A percentile compares a stretch with the other conserved stretches of the same genome.
These are phyloP conservation scores for Candida caryicola DNA, from an alignment of 805 yeast species.

Conservation along the genomic window DNA sequence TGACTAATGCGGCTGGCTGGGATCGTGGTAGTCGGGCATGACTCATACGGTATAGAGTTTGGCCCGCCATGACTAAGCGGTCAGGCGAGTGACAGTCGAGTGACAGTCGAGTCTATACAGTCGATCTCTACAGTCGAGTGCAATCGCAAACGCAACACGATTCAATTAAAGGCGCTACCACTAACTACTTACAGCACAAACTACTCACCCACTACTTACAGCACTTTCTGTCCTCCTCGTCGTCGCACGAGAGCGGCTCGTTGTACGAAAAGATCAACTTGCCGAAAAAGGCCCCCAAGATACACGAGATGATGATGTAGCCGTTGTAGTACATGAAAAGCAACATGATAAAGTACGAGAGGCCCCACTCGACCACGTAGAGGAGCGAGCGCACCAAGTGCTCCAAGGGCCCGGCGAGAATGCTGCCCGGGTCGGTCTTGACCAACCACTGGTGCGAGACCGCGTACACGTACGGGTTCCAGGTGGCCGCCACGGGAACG, in stretches of 20 bases:
- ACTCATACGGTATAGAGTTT: no score
- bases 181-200: not conserved
- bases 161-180: not conserved
- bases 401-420: constrained; percentile 45
- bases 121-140: no score
- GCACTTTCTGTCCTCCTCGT: constrained; percentile 24
- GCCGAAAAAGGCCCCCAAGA: constrained; percentile 61
- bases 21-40: no score
- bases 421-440: constrained; percentile 16
- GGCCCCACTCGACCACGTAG: constrained; percentile 60
- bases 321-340: constrained; percentile 76
- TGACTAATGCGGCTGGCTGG: not conserved
- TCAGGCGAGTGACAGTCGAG: no score
- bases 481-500: not conserved
- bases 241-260: constrained; percentile 34
- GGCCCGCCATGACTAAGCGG: no score
- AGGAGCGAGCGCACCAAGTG: constrained; percentile 50
- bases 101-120: no score
- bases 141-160: not conserved
- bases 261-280: constrained; percentile 48
- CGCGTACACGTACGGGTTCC: constrained; percentile 23
- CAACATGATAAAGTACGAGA: constrained; percentile 65
- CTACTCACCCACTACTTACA: constrained; percentile 16
- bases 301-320: constrained; percentile 59
- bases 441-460: constrained; percentile 35